Base-by-base conservation (phyloP, 352 stramenopile genomes). In the Phytophthora pisi region DNA sequence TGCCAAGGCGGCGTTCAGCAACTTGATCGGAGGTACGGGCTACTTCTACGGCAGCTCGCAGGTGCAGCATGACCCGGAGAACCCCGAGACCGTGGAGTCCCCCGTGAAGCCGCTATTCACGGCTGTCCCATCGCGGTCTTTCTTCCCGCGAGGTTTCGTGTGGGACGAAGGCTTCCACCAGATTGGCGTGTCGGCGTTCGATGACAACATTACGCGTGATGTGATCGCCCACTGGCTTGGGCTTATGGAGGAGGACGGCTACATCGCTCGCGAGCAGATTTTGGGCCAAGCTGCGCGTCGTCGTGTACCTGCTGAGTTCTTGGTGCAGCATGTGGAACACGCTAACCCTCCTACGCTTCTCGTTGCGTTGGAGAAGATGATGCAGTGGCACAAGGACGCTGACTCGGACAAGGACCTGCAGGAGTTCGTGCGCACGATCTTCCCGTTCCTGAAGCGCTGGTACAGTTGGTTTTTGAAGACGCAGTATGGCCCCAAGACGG, bases 161-260 rank as follows among this genome's bases (percentile, higher is more conserved):
- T 98, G 95, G 95, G 95, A 98, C 61, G 95, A 98, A 88, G 93
- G 95, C 13, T 98, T 98, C 68, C 95, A 98, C 64, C 88, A 97
- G 73, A 74, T 98, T 15, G 76, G 96, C 3, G 79, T 98, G 42
- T 72, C 64, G 3, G 59, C 77, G 2, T 98, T 95, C 65, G 88
- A 98, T 64, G 55, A 71, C 5, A 61, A 57, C 10, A 82, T 97
- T 43, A 84, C 84, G 7, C 74, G 76, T 15, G 86, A 98, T 57
- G 79, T 97, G 20, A 72, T 98, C 16, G 74, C 77, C 0, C 89
- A 97, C 64, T 98, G 95, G 95, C 62, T 98, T 38, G 70, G 68
- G 2, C 52, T 93, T 0, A 97, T 98, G 91, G 79, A 96, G 47
- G 68, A 84, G 1, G 77, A 90, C 47, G 95, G 94, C 11, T 98